phyloP scores from a whole-genome alignment of 2,329 filamentous ascomycete species.

The Daldinia sp. region DNA sequence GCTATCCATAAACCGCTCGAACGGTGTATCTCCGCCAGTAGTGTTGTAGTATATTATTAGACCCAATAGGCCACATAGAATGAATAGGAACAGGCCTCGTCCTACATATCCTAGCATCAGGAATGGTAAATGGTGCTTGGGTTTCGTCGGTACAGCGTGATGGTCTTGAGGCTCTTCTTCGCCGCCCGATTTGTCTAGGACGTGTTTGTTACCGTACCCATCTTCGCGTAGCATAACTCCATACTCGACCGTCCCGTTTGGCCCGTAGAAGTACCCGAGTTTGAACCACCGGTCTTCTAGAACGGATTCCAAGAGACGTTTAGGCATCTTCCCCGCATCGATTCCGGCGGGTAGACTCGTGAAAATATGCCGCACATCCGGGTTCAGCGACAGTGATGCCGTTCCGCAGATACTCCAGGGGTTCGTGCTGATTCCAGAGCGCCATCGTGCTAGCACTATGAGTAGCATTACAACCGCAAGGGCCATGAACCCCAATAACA shows the following conservation, averaged over 20 bases:
- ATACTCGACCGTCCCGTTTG: slow-evolving; percentile 47
- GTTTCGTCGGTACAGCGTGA: slow-evolving; percentile 22
- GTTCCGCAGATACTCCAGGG: slow-evolving; percentile 55
- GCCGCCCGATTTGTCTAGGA: neutral
- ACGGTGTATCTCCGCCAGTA: slow-evolving; percentile 52
- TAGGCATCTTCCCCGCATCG: slow-evolving; percentile 31
- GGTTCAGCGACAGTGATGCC: slow-evolving; percentile 46
- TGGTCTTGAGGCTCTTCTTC: slow-evolving; percentile 29
- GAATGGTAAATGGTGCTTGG: slow-evolving; percentile 48
- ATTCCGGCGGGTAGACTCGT: slow-evolving; percentile 40
- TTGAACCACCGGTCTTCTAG: slow-evolving; percentile 45
- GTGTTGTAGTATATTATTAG: slow-evolving; percentile 56
- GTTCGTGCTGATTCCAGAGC: slow-evolving; percentile 51
- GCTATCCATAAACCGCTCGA: slow-evolving; percentile 58
- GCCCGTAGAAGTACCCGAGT: slow-evolving; percentile 48
- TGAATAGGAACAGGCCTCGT: slow-evolving; percentile 44
- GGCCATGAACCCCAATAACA: slow-evolving; percentile 49
- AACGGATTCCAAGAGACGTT: slow-evolving; percentile 35
- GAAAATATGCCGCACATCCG: slow-evolving; percentile 40
- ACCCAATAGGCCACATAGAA: slow-evolving; percentile 49
- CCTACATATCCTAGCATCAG: slow-evolving; percentile 48
- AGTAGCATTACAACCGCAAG: slow-evolving; percentile 46
- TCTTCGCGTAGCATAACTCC: slow-evolving; percentile 45
- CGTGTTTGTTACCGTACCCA: slow-evolving; percentile 6
- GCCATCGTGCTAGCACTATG: slow-evolving; percentile 48